Evolutionary conservation across 495 filamentous ascomycete species (phyloP).

Genomic region (Sabuloglossum arenarium): DNA sequence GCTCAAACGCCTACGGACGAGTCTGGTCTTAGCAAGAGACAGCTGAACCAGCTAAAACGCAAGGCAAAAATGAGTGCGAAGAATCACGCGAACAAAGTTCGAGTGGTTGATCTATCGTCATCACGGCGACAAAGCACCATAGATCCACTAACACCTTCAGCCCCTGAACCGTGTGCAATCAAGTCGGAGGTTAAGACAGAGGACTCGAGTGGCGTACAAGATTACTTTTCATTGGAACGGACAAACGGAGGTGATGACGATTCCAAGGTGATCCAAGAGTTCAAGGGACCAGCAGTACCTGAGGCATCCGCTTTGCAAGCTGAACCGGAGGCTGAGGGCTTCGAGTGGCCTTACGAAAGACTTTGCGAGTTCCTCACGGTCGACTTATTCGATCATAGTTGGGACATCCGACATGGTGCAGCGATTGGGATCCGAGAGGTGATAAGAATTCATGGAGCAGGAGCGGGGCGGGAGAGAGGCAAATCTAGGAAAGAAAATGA

Average conservation of each 20-base stretch:
- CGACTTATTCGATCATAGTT: conserved; percentile 81
- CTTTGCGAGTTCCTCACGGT: conserved; percentile 84
- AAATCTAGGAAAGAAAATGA: conserved; percentile 58
- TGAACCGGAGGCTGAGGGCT: conserved; percentile 52
- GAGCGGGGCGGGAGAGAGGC: conserved; percentile 61
- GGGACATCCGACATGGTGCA: conserved; percentile 95
- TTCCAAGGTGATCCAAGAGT: conserved; percentile 76
- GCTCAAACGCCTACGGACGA: conserved; percentile 38
- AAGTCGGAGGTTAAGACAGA: conserved; percentile 39
- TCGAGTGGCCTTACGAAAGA: conserved; percentile 86
- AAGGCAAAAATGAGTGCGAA: conserved; percentile 72
- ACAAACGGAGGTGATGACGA: conserved; percentile 57
- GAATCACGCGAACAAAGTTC: conserved; percentile 68
- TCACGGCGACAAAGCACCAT: conserved; percentile 36
- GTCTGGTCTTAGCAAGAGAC: conserved; percentile 60
- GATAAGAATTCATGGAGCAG: conserved; percentile 72
- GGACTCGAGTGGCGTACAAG: conserved; percentile 22
- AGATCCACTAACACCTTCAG: conserved; percentile 40
- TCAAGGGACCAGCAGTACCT: conserved; percentile 49
- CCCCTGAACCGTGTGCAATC: conserved; percentile 46
- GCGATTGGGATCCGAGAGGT: conserved; percentile 90
- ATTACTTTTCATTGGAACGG: conserved; percentile 78
- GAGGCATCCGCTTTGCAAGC: conserved; percentile 44
- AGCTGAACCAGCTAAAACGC: conserved; percentile 82
- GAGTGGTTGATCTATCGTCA: conserved; percentile 59